Evolutionary conservation across 441 rosid species (phyloP), one percentile per base, ranked within the genome.

Genomic region (Biscutella laevigata): DNA sequence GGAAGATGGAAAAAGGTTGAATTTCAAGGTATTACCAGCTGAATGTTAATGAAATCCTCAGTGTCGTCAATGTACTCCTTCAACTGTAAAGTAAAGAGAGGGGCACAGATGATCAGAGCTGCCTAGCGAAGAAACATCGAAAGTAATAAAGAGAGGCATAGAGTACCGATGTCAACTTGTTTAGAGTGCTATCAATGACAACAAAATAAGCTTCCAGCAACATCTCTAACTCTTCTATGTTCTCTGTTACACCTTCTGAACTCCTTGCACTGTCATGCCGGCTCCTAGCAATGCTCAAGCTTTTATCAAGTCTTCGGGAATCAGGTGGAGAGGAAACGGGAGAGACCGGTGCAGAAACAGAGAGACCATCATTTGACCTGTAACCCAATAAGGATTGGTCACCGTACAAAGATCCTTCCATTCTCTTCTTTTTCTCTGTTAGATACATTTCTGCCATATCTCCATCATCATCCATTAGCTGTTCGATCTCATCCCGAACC

Each of bases 401-500:
- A 35, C 95, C 91, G 33, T 73, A 78, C 38, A 88, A 64, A 51
- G 82, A 64, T 19, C 94, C 73, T 51, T 88, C 98, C 86, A 82
- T 79, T 54, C 97, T 77, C 14, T 58, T 73, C 73, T 92, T 92
- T 78, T 92, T 92, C 73, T 92, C 99, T 2, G 96, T 88, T 15
- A 92, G 95, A 79, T 78, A 84, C 97, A 92, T 86, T 74, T 92
- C 99, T 4, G 99, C 99, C 99, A 92, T 88, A 67, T 94, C 99
- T 29, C 97, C 99, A 53, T 94, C 99, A 74, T 94, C 99, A 66
- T 94, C 99, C 99, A 94, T 88, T 35, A 92, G 83, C 74, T 92
- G 97, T 66, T 92, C 99, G 30, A 92, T 88, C 80, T 92, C 97
- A 72, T 92, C 99, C 60, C 97, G 75, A 60, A 92, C 99, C 82